phyloP scores from a whole-genome alignment of 306 rosid genomes.

The Castanea sativa region DNA sequence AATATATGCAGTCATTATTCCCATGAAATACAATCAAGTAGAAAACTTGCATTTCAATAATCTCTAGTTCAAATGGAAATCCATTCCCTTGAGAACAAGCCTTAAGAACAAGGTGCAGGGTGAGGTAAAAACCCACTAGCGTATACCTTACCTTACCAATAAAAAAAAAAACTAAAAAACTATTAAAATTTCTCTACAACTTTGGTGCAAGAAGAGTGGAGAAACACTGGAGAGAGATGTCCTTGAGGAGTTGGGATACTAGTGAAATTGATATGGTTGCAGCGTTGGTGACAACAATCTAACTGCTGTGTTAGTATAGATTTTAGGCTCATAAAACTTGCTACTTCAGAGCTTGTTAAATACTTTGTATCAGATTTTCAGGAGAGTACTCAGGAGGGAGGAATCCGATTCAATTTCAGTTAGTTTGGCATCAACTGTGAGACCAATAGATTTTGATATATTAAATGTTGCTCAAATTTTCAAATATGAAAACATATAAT shows the following conservation, averaged over 20 bases:
- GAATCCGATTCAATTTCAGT: background rate
- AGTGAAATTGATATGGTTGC: background rate
- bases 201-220: background rate
- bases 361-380: background rate
- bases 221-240: background rate
- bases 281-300: background rate
- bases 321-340: background rate
- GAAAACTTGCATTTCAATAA: background rate
- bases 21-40: background rate
- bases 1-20: background rate
- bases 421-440: background rate
- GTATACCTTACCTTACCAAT: background rate
- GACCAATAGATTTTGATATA: background rate
- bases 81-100: background rate
- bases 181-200: background rate
- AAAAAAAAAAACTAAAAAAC: background rate
- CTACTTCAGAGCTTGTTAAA: background rate
- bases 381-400: background rate
- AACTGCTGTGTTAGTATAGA: background rate
- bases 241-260: background rate
- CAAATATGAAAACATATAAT: background rate
- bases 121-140: background rate
- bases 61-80: background rate
- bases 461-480: background rate
- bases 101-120: background rate